phyloP scores from a whole-genome alignment of 768 basidiomycete species.

The Lactifluus volemus region DNA sequence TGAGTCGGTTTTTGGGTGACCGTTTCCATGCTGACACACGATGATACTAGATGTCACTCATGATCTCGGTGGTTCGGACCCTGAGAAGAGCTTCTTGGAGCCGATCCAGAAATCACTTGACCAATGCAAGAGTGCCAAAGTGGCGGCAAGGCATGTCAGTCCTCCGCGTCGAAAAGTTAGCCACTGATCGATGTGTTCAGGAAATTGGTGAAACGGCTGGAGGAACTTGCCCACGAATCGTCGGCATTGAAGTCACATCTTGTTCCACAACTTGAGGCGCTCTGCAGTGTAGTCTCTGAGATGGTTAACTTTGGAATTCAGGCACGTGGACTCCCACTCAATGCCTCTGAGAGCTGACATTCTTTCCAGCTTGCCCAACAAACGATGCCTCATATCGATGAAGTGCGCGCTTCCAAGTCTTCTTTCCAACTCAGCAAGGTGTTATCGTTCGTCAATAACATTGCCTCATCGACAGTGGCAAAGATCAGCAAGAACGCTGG shows the following conservation, averaged over 20 bases:
- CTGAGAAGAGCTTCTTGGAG: conserved; percentile 66
- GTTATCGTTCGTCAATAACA: conserved; percentile 63
- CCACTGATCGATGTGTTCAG: conserved; percentile 32
- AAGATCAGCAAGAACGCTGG: conserved; percentile 57
- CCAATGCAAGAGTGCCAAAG: conserved; percentile 73
- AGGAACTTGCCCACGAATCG: conserved; percentile 67
- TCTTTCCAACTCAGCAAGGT: conserved; percentile 70
- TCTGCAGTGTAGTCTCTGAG: conserved; percentile 68
- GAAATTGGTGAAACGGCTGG: conserved; percentile 80
- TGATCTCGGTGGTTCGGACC: conserved; percentile 67
- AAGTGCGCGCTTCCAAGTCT: conserved; percentile 68
- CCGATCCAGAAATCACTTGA: conserved; percentile 80
- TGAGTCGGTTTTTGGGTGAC: conserved; percentile 24
- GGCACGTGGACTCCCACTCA: conserved; percentile 34
- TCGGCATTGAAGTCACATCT: conserved; percentile 64
- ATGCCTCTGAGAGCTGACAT: background rate
- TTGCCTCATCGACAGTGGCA: conserved; percentile 59
- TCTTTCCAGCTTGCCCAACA: conserved; percentile 73
- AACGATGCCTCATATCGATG: conserved; percentile 77
- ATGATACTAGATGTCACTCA: conserved; percentile 49
- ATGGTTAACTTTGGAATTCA: conserved; percentile 89
- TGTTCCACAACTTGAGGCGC: conserved; percentile 58
- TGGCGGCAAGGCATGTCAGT: conserved; percentile 47
- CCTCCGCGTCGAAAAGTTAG: background rate
- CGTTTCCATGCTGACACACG: background rate